Conservation (phyloP, 139 green algal genomes). For the Picochlorum sp. region DNA sequence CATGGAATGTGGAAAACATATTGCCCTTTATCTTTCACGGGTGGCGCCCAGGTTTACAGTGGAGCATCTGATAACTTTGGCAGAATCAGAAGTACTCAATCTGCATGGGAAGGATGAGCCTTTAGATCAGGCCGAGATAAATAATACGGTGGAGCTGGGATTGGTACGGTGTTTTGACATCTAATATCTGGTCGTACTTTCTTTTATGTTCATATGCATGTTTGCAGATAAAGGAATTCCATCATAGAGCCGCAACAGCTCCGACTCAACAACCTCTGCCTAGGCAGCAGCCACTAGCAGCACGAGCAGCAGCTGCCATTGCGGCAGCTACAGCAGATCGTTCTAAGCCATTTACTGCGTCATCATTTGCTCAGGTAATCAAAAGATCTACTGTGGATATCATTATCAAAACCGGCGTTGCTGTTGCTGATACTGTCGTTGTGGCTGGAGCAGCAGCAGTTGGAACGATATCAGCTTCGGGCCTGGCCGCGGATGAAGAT, state of each 20-base stretch:
- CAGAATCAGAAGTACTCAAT: neutral
- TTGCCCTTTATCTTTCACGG: slow-evolving; percentile 75
- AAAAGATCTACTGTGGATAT: slow-evolving; percentile 12
- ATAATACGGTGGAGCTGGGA: neutral
- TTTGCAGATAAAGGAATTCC: slow-evolving; percentile 33
- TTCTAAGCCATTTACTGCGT: slow-evolving; percentile 16
- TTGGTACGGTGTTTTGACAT: neutral
- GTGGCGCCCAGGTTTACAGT: slow-evolving; percentile 69
- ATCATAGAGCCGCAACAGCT: slow-evolving; percentile 9
- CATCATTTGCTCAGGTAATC: slow-evolving; percentile 5
- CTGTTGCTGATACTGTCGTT: slow-evolving; percentile 11
- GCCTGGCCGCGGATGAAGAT: neutral
- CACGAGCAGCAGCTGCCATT: neutral
- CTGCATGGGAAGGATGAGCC: neutral
- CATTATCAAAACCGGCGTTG: slow-evolving; percentile 11
- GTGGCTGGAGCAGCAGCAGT: slow-evolving; percentile 14
- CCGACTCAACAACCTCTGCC: slow-evolving; percentile 9
- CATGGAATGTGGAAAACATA: slow-evolving; percentile 58
- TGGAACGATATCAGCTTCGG: slow-evolving; percentile 1
- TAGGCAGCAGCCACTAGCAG: slow-evolving; percentile 14
- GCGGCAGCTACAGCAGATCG: neutral
- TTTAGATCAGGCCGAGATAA: neutral
- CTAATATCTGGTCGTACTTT: neutral
- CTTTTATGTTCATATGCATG: neutral
- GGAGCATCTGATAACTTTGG: slow-evolving; percentile 59